Evolutionary conservation across 345 rosid species (phyloP), one percentile per base, ranked within the genome.

Genomic region (Noccaea caerulescens): DNA sequence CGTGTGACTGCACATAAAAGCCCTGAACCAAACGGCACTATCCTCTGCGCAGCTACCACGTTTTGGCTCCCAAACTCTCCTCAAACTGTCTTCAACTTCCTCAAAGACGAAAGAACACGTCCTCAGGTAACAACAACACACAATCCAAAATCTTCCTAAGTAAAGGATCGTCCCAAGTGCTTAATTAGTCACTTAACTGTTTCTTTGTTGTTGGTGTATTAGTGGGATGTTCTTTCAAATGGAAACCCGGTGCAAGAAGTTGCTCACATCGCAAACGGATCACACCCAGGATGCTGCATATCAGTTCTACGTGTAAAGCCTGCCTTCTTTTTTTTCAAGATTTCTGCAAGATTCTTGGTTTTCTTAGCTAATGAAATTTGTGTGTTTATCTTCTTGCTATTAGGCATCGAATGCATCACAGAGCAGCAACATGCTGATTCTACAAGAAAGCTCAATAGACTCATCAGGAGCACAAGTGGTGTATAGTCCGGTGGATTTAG

Each of bases 201-300:
- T 58, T 70, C 10, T 60, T 37, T 42, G 34, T 69, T 53, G 42
- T 10, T 72, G 49, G 56, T 42, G 13, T 74, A 12, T 50, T 57
- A 91, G 97, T 94, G 99, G 99, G 99, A 94, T 72, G 96, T 89
- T 80, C 96, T 94, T 71, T 91, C 97, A 23, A 85, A 83, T 37
- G 90, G 97, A 44, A 88, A 84, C 54, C 86, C 85, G 10, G 95
- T 89, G 11, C 95, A 94, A 82, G 99, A 91, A 71, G 95, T 94
- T 71, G 95, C 97, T 50, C 95, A 91, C 77, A 87, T 91, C 23
- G 88, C 97, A 66, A 94, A 84, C 27, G 99, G 96, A 16, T 81
- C 96, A 14, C 86, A 91, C 75, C 92, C 90, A 0, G 99, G 98
- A 59, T 91, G 90, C 81, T 91, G 98, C 87, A 84, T 94, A 59